These are phyloP conservation scores for Phaffia australis DNA, from an alignment of 768 basidiomycete genomes.

Conservation along the genomic window DNA sequence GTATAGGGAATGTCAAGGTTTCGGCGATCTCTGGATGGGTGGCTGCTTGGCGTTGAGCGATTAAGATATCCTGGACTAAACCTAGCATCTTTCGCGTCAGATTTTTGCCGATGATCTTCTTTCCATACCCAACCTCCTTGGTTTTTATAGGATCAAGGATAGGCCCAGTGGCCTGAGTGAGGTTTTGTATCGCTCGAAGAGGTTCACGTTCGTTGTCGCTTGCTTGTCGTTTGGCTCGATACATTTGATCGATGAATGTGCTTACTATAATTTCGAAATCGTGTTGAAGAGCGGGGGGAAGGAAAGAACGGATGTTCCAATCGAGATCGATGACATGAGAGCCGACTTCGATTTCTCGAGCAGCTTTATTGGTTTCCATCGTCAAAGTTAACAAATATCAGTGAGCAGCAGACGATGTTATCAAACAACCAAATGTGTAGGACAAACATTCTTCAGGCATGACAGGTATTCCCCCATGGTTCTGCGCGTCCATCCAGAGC, in stretches of 20 bases:
- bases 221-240: constrained; percentile 52
- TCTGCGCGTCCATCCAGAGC: constrained; percentile 90
- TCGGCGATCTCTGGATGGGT: constrained; percentile 45
- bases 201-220: constrained; percentile 57
- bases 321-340: constrained; percentile 52
- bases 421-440: neutral
- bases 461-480: constrained; percentile 48
- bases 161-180: constrained; percentile 42
- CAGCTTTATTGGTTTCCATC: constrained; percentile 11
- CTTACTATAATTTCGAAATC: constrained; percentile 65
- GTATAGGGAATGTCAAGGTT: constrained; percentile 63
- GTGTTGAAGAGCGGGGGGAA: constrained; percentile 67
- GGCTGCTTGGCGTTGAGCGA: constrained; percentile 41
- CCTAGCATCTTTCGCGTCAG: constrained; percentile 72
- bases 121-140: constrained; percentile 56
- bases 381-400: neutral
- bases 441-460: constrained; percentile 25
- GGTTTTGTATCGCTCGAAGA: constrained; percentile 52
- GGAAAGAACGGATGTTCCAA: constrained; percentile 86
- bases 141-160: constrained; percentile 55
- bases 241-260: constrained; percentile 75
- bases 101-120: constrained; percentile 65
- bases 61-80: constrained; percentile 49
- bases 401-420: neutral
- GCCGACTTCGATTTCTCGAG: constrained; percentile 16